These are phyloP conservation scores for Fonsecaea pugnacius DNA, from an alignment of 2,329 filamentous ascomycete genomes.

Conservation along the genomic window DNA sequence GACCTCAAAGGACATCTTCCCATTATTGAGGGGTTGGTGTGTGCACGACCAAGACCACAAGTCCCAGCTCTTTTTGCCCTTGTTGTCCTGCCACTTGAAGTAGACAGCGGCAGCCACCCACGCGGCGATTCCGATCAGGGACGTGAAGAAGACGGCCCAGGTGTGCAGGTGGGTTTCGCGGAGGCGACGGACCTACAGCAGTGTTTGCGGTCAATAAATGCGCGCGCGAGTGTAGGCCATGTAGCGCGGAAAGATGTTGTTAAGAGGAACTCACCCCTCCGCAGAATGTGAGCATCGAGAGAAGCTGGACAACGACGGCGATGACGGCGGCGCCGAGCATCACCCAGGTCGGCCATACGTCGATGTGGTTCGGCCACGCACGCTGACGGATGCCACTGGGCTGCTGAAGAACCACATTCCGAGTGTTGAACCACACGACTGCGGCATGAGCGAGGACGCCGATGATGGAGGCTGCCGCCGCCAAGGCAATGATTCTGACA, in stretches of 20 bases:
- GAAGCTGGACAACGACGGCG: slow-evolving; percentile 12
- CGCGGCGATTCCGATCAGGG: slow-evolving; percentile 16
- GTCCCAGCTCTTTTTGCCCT: slow-evolving; percentile 20
- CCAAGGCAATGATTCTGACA: slow-evolving; percentile 13
- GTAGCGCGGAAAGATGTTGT: not conserved
- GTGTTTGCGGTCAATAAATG: not conserved
- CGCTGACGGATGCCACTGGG: slow-evolving; percentile 10
- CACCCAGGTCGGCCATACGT: slow-evolving; percentile 24
- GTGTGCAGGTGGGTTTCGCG: slow-evolving; percentile 17
- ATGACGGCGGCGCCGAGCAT: slow-evolving; percentile 22
- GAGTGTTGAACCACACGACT: slow-evolving; percentile 16
- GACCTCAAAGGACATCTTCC: slow-evolving; percentile 24
- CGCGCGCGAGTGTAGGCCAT: not conserved
- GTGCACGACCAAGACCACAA: slow-evolving; percentile 24
- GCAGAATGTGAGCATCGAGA: slow-evolving; percentile 20
- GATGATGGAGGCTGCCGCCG: slow-evolving; percentile 12
- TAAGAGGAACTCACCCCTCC: slow-evolving; percentile 12
- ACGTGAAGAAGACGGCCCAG: slow-evolving; percentile 22
- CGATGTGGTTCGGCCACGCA: slow-evolving; percentile 19
- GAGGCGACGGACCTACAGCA: slow-evolving; percentile 9
- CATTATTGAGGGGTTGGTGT: slow-evolving; percentile 17
- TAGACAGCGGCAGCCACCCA: slow-evolving; percentile 22
- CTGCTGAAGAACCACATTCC: slow-evolving; percentile 14
- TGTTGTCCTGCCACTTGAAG: slow-evolving; percentile 20
- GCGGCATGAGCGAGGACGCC: slow-evolving; percentile 18